A percentile compares a stretch with the other conserved stretches of the same genome.
phyloP scores from a whole-genome alignment of 2,329 filamentous ascomycete species.

The Phaeoacremonium minimum region DNA sequence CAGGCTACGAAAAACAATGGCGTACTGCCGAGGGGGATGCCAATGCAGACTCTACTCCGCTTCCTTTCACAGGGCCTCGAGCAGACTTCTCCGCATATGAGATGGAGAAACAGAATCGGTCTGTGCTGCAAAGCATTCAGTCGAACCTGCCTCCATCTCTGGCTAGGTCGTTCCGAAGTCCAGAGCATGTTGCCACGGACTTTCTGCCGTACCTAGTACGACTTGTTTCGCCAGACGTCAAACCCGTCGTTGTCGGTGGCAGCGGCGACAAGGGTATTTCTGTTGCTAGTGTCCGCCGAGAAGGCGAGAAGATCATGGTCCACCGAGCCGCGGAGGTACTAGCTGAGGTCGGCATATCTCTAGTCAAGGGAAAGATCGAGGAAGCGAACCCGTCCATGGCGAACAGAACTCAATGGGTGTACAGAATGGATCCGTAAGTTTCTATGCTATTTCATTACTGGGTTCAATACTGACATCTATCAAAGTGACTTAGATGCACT shows the following conservation, averaged over 20 bases:
- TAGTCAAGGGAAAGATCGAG: constrained; percentile 79
- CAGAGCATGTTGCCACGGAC: constrained; percentile 73
- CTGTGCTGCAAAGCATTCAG: constrained; percentile 70
- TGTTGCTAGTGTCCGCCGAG: constrained; percentile 78
- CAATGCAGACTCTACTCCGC: constrained; percentile 42
- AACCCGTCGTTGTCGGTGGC: constrained; percentile 75
- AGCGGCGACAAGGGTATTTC: constrained; percentile 54
- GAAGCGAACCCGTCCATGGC: constrained; percentile 34
- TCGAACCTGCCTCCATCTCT: constrained; percentile 67
- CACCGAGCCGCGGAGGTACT: constrained; percentile 76
- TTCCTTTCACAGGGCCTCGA: constrained; percentile 76
- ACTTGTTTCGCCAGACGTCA: constrained; percentile 84
- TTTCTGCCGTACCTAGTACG: constrained; percentile 80
- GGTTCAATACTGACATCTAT: not conserved
- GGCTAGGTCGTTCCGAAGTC: constrained; percentile 72
- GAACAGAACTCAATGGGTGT: constrained; percentile 67
- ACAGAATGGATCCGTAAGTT: constrained; percentile 89
- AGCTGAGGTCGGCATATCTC: constrained; percentile 73
- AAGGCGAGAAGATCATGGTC: constrained; percentile 78
- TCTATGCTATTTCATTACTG: not conserved
- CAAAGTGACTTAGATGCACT: constrained; percentile 71
- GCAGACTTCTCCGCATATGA: constrained; percentile 82
- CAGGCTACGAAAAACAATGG: constrained; percentile 39
- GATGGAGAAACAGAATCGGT: constrained; percentile 71
- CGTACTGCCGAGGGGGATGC: constrained; percentile 39